Evolutionary conservation across 164 flowering plant genomes (phyloP).

Genomic region (Stephania yunnanensis): DNA sequence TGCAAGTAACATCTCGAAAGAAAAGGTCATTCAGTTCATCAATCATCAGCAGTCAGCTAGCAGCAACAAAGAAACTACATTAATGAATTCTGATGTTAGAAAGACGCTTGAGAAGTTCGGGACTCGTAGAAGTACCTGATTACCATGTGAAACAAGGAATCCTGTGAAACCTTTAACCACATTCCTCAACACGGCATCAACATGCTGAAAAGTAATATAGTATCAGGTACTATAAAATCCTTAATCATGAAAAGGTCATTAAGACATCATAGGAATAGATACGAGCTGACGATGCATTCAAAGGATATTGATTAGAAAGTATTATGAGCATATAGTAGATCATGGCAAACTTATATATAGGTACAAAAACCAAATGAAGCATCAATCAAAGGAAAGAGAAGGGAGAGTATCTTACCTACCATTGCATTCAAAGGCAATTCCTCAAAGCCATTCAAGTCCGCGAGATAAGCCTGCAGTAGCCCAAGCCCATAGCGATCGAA

Average conservation of each 20-base stretch:
- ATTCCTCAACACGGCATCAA: conserved; percentile 54
- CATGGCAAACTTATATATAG: neutral
- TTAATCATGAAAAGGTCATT: neutral
- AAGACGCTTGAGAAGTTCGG: neutral
- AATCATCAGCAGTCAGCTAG: neutral
- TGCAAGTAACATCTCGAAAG: conserved; percentile 20
- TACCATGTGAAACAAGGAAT: conserved; percentile 50
- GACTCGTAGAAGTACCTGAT: conserved; percentile 41
- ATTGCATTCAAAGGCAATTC: conserved; percentile 64
- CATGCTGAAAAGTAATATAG: conserved; percentile 33
- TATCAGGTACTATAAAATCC: neutral
- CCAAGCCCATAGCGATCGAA: conserved; percentile 67
- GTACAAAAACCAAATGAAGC: neutral
- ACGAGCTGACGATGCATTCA: neutral
- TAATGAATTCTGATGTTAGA: neutral
- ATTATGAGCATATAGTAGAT: neutral
- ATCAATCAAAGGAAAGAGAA: neutral
- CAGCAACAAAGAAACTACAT: too few species aligned
- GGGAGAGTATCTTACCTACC: conserved; percentile 67
- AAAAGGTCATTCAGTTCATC: neutral
- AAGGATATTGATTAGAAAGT: neutral
- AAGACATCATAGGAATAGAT: neutral
- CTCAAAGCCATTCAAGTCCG: conserved; percentile 41
- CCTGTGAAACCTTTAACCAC: conserved; percentile 61
- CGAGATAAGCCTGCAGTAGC: conserved; percentile 53